Evolutionary conservation across 495 filamentous ascomycete genomes (phyloP), one percentile per base, ranked within the genome.

Genomic region (Hypoxylon fuscum): DNA sequence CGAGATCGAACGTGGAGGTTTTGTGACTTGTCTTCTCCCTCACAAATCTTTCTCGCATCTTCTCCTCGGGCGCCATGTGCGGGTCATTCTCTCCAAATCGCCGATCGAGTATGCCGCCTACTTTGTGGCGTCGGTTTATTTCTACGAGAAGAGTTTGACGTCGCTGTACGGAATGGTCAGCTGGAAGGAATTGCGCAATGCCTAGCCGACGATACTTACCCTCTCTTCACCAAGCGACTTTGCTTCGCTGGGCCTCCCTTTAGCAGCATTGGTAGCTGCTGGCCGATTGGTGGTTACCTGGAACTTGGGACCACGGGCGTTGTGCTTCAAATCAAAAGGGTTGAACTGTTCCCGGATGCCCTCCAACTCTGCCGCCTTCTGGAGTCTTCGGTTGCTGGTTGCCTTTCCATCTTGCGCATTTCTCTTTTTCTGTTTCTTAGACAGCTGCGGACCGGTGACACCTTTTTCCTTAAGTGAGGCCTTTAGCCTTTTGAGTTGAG

Each of bases 21-120:
- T 87, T 90, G 78, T 87, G 82, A 55, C 77, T 81, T 74, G 90
- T 86, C 72, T 92, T 94, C 76, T 97, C 93, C 61, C 84, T 79
- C 55, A 93, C 88, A 66, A 94, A 98, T 72, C 95, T 84, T 75
- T 96, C 88, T 57, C 93, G 85, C 79, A 93, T 93, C 74, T 89
- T 90, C 70, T 99, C 93, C 72, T 99, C 95, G 8, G 92, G 89
- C 17, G 91, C 90, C 92, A 99, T 92, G 20, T 84, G 88, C 15
- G 93, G 90, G 69, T 99, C 93, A 61, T 95, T 90, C 76, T 99
- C 95, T 74, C 96, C 95, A 74, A 99, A 96, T 55, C 95, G 89
- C 61, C 91, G 86, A 78, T 99, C 95, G 52, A 95, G 70, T 63
- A 99, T 90, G 20, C 95, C 93, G 55, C 95, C 95, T 20, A 91